Evolutionary conservation across 768 basidiomycete genomes (phyloP).

Genomic region (Hygrophoropsis aurantiaca): DNA sequence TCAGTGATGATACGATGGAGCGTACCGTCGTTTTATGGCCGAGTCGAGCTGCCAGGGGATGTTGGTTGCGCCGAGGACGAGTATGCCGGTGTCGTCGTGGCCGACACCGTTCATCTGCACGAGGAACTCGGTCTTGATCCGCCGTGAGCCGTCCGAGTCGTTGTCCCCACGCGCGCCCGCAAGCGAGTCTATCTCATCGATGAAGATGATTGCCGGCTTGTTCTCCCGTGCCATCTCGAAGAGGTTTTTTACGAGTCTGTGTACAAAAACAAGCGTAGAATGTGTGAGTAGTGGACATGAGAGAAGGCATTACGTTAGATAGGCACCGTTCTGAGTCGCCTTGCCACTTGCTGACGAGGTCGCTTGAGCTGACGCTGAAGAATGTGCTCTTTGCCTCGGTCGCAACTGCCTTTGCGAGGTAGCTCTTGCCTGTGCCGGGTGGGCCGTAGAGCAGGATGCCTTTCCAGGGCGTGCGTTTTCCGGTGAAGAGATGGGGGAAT

Average conservation of each 20-base stretch:
- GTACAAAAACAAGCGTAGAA: not conserved
- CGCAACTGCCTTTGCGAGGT: slow-evolving; percentile 96
- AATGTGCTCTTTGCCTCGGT: slow-evolving; percentile 99
- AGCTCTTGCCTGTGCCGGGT: slow-evolving; percentile 96
- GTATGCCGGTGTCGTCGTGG: slow-evolving; percentile 93
- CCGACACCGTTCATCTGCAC: slow-evolving; percentile 99
- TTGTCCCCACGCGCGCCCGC: slow-evolving; percentile 93
- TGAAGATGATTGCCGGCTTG: slow-evolving; percentile 98
- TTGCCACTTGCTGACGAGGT: slow-evolving; percentile 99
- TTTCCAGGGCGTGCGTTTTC: slow-evolving; percentile 96
- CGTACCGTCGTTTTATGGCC: slow-evolving; percentile 92
- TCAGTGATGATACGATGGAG: not conserved
- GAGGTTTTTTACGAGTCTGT: slow-evolving; percentile 89
- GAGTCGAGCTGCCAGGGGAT: slow-evolving; percentile 98
- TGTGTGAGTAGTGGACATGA: not conserved
- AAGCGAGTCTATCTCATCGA: slow-evolving; percentile 97
- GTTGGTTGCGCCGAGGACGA: slow-evolving; percentile 96
- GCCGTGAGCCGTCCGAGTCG: slow-evolving; percentile 95
- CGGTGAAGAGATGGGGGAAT: slow-evolving; percentile 97
- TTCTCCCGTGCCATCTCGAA: slow-evolving; percentile 95
- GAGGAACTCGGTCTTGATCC: slow-evolving; percentile 96
- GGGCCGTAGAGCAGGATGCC: slow-evolving; percentile 97
- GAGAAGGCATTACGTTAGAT: slow-evolving; percentile 20
- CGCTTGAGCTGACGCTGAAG: slow-evolving; percentile 93
- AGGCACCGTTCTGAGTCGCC: slow-evolving; percentile 91